Conservation (phyloP, 2,329 filamentous ascomycete species). For the Biscogniauxia mediterranea region DNA sequence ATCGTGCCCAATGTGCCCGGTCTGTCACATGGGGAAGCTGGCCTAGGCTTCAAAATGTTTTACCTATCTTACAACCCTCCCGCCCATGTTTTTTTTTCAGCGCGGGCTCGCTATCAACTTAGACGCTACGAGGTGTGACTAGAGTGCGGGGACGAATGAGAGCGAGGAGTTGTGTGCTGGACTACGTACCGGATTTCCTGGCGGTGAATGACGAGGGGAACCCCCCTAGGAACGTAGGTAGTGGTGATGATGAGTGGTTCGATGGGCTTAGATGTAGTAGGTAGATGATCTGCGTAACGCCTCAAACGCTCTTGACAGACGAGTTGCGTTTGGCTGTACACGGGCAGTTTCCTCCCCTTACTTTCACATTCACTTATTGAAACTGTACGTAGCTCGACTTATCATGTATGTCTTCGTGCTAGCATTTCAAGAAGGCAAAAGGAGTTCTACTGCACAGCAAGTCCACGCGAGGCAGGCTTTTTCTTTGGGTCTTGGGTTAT, state of each 20-base stretch:
- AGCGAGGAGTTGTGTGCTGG: not conserved
- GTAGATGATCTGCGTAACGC: not conserved
- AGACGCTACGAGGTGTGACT: constrained; percentile 11
- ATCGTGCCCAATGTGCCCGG: not conserved
- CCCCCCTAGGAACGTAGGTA: not conserved
- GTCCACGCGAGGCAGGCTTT: not conserved
- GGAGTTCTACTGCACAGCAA: not conserved
- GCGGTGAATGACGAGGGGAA: not conserved
- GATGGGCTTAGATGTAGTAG: not conserved
- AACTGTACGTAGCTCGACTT: too few species aligned
- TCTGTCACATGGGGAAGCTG: not conserved
- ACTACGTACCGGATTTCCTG: not conserved
- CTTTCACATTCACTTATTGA: too few species aligned
- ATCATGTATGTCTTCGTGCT: not conserved
- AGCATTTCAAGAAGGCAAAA: not conserved
- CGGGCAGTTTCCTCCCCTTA: too few species aligned
- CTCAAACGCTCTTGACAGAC: not conserved
- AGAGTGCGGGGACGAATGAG: constrained; percentile 18
- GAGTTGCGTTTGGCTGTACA: not conserved
- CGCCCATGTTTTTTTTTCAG: too few species aligned
- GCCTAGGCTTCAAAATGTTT: not conserved
- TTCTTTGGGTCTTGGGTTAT: not conserved
- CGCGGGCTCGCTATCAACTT: too few species aligned
- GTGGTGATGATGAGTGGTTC: not conserved
- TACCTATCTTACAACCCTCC: not conserved